A percentile compares a stretch with the other conserved stretches of the same genome.
phyloP scores from a whole-genome alignment of 371 early-diverging fungal genomes.

The Mucor mucedo region DNA sequence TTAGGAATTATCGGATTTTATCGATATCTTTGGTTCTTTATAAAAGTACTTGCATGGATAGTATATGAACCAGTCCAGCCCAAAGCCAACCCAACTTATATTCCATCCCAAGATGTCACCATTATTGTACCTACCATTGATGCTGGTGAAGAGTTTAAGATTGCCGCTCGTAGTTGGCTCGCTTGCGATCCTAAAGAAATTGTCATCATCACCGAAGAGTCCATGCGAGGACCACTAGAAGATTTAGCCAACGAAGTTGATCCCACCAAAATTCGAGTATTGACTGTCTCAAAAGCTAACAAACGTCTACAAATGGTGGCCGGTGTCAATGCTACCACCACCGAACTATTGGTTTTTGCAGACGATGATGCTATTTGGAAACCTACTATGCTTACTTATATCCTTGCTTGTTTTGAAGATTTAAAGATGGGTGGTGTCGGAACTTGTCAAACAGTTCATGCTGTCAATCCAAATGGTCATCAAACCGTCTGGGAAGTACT shows the following conservation, averaged over 20 bases:
- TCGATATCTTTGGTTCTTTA: constrained; percentile 70
- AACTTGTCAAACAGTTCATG: constrained; percentile 65
- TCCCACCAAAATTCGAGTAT: constrained; percentile 46
- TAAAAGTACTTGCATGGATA: constrained; percentile 62
- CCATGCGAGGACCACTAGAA: constrained; percentile 54
- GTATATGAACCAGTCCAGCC: constrained; percentile 60
- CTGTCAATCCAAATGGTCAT: constrained; percentile 58
- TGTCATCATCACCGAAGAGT: constrained; percentile 61
- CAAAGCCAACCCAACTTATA: constrained; percentile 54
- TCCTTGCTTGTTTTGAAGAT: constrained; percentile 78
- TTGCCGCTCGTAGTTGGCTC: constrained; percentile 71
- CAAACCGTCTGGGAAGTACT: constrained; percentile 77
- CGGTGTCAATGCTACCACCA: constrained; percentile 66
- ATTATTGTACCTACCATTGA: constrained; percentile 79
- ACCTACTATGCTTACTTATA: constrained; percentile 63
- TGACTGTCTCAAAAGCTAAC: constrained; percentile 63
- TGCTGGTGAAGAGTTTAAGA: constrained; percentile 74
- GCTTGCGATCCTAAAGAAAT: constrained; percentile 68
- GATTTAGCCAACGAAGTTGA: constrained; percentile 50
- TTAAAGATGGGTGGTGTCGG: constrained; percentile 77
- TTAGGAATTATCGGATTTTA: constrained; percentile 76
- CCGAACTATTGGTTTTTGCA: constrained; percentile 73
- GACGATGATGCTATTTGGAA: constrained; percentile 79
- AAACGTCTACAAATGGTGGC: constrained; percentile 79
- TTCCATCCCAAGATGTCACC: constrained; percentile 65